These are phyloP conservation scores for Colletotrichum musae DNA, from an alignment of 2,329 filamentous ascomycete species.

Conservation along the genomic window DNA sequence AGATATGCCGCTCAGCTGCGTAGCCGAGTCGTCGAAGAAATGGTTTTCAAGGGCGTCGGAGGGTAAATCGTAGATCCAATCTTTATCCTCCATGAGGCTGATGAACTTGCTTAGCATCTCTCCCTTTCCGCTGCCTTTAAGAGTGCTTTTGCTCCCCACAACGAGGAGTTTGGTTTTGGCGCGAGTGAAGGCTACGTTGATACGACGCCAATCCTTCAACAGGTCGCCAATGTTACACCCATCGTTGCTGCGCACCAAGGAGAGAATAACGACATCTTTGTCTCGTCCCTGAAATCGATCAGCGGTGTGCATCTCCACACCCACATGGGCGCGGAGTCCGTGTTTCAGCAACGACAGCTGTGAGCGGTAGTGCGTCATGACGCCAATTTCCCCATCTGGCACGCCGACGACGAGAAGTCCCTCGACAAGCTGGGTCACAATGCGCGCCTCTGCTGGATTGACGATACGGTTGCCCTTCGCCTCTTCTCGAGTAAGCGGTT, in stretches of 20 bases:
- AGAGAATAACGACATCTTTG: conserved; percentile 92
- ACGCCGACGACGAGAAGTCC: conserved; percentile 83
- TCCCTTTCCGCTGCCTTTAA: conserved; percentile 79
- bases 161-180: conserved; percentile 94
- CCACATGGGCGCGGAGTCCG: conserved; percentile 70
- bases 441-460: conserved; percentile 84
- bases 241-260: conserved; percentile 89
- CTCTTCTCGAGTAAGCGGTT: conserved; percentile 76
- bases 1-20: conserved; percentile 56
- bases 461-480: conserved; percentile 88
- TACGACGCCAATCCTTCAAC: conserved; percentile 89
- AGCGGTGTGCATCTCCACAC: conserved; percentile 95
- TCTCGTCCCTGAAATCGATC: conserved; percentile 97
- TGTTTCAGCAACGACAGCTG: conserved; percentile 89
- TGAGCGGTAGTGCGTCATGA: conserved; percentile 97
- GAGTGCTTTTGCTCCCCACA: conserved; percentile 84
- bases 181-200: conserved; percentile 96
- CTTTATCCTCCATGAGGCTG: conserved; percentile 78
- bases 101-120: conserved; percentile 86
- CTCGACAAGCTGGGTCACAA: conserved; percentile 86
- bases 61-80: conserved; percentile 86
- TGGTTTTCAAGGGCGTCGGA: conserved; percentile 76
- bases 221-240: conserved; percentile 88
- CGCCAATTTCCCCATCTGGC: conserved; percentile 82
- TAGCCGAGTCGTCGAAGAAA: conserved; percentile 72